Evolutionary conservation across 768 basidiomycete genomes (phyloP), one percentile per base, ranked within the genome.

Genomic region (Amanita inopinata): DNA sequence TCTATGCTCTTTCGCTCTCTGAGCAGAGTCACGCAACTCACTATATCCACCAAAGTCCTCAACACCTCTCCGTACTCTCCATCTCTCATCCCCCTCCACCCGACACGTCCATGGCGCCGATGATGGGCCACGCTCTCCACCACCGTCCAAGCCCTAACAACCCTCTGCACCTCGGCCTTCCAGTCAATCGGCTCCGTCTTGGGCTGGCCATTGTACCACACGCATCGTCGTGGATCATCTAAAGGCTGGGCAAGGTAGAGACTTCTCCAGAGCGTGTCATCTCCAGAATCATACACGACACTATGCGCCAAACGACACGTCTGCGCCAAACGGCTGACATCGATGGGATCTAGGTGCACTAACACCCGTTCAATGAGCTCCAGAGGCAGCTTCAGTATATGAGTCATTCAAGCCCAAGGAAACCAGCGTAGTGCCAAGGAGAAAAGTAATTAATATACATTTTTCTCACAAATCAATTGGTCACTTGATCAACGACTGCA

Each of bases 351-450:
- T 46, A 73, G 67, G n/a, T 58, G 49, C 31, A 73, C 50, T 5
- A 87, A 60, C 41, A 82, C 70, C 40, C 67, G 60, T 35, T 82
- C 80, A 27, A 81, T 48, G 33, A 82, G 54, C 56, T 88, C 85
- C 7, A 59, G 57, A 8, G 81, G 78, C 12, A 83, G 52, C 18
- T 61, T 56, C n/a, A 50, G 45, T 44, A 76, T 47, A 14, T 48
- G 7, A 28, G 27, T n/a, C 27, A 28, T 28, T 7, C 27, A 28
- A 28, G n/a, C 7, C 7, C 7, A 28, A 28, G n/a, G n/a, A n/a
- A n/a, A n/a, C n/a, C n/a, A n/a, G n/a, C n/a, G n/a, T n/a, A n/a
- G n/a, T n/a, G n/a, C n/a, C n/a, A n/a, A n/a, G n/a, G n/a, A n/a
- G n/a, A n/a, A n/a, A n/a, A n/a, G n/a, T n/a, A n/a, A n/a, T n/a